Conservation (phyloP, 306 rosid genomes). For the Albizia julibrissin region DNA sequence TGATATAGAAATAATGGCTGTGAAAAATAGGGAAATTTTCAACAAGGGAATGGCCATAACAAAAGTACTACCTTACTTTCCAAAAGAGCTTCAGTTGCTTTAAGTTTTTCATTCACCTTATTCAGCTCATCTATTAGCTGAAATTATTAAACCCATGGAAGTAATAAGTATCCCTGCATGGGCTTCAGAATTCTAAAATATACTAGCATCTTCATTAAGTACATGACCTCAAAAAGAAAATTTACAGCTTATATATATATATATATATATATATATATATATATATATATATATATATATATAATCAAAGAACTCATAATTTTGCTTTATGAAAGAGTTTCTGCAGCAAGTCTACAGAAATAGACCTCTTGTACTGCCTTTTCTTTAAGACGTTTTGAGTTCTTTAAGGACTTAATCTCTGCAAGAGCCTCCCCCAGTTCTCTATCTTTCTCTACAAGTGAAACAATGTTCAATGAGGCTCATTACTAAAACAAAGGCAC, state of each 20-base stretch:
- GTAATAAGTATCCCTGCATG: background rate
- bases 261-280: too few relatives aligned
- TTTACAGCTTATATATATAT: background rate
- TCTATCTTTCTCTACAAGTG: constrained; percentile 77
- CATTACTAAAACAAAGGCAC: background rate
- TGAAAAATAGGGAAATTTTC: constrained; percentile 5
- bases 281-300: too few relatives aligned
- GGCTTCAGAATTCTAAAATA: constrained; percentile 5
- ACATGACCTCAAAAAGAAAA: constrained; percentile 14
- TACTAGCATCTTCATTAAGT: background rate
- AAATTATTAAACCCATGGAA: constrained; percentile 35
- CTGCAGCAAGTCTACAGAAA: background rate
- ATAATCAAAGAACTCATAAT: constrained; percentile 6
- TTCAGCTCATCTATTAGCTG: constrained; percentile 84
- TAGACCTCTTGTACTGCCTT: constrained; percentile 84
- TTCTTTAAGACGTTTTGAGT: constrained; percentile 75
- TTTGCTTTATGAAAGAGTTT: constrained; percentile 10
- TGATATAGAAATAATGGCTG: constrained; percentile 14
- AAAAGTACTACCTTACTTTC: constrained; percentile 73
- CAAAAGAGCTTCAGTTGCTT: constrained; percentile 75
- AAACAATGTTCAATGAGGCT: constrained; percentile 2
- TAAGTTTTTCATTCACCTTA: constrained; percentile 78
- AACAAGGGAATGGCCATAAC: constrained; percentile 26
- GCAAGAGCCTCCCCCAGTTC: constrained; percentile 81
- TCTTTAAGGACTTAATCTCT: constrained; percentile 73